Conservation (phyloP, 2,329 filamentous ascomycete genomes). For the Fusarium solani-melongenae region DNA sequence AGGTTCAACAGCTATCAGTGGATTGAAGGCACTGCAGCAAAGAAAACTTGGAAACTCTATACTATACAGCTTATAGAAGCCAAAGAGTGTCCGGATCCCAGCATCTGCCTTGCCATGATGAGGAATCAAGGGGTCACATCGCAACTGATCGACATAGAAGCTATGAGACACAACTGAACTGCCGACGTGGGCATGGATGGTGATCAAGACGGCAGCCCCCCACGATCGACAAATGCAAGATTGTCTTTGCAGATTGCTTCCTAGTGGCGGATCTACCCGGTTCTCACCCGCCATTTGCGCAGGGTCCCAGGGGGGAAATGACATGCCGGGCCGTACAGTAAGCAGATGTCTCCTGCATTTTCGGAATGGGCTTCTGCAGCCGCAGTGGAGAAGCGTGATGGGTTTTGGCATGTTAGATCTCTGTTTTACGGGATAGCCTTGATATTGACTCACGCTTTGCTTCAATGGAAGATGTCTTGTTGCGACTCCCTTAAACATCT, state of each 20-base stretch:
- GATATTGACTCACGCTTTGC: background rate
- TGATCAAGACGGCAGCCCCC: background rate
- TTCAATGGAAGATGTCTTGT: background rate
- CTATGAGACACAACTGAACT: background rate
- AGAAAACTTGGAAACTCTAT: background rate
- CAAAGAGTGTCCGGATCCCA: background rate
- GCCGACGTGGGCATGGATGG: background rate
- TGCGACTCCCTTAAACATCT: background rate
- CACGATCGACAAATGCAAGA: background rate
- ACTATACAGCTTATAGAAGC: too few species aligned
- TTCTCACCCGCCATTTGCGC: background rate
- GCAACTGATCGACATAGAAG: background rate
- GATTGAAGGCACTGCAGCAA: background rate
- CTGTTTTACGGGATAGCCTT: background rate
- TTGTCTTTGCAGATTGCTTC: background rate
- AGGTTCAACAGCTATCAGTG: background rate
- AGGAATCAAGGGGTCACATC: background rate
- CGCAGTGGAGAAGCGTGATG: background rate
- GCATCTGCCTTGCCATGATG: too few species aligned
- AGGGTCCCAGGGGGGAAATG: background rate
- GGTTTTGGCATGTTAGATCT: rapidly evolving
- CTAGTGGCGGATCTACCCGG: background rate
- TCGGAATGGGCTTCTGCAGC: background rate
- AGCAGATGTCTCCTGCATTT: background rate
- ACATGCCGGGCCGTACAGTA: too few species aligned